Evolutionary conservation across 2,329 filamentous ascomycete genomes (phyloP).

Genomic region (Penicillium sp.): DNA sequence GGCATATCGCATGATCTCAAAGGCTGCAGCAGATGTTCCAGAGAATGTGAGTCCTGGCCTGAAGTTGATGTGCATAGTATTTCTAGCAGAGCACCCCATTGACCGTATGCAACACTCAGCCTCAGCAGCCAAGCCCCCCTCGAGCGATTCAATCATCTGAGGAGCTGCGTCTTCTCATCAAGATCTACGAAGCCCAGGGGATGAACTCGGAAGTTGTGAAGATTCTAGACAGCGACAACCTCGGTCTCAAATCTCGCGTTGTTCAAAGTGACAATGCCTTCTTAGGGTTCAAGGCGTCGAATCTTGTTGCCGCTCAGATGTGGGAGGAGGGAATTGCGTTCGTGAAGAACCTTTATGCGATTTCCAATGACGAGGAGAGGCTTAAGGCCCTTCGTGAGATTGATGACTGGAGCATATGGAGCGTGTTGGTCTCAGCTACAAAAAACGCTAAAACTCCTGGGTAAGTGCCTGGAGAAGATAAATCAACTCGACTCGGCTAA

Average conservation of each 20-base stretch:
- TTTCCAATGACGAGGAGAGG: slow-evolving; percentile 27
- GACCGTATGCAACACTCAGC: slow-evolving; percentile 20
- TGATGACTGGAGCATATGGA: slow-evolving; percentile 45
- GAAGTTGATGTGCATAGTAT: neutral
- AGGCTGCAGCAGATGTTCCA: slow-evolving; percentile 42
- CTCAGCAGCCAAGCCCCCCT: slow-evolving; percentile 35
- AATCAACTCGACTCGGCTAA: neutral
- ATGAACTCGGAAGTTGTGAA: slow-evolving; percentile 36
- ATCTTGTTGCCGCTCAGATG: slow-evolving; percentile 32
- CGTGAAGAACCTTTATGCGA: slow-evolving; percentile 32
- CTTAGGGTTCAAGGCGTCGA: slow-evolving; percentile 33
- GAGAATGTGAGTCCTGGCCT: neutral
- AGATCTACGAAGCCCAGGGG: slow-evolving; percentile 40
- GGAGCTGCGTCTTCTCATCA: slow-evolving; percentile 41
- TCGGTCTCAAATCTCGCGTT: slow-evolving; percentile 39
- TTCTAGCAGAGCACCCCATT: neutral
- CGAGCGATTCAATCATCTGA: slow-evolving; percentile 43
- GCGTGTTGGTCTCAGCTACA: slow-evolving; percentile 33
- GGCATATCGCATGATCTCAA: slow-evolving; percentile 46
- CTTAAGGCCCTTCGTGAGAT: slow-evolving; percentile 30
- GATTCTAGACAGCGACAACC: slow-evolving; percentile 38
- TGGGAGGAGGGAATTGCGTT: slow-evolving; percentile 37
- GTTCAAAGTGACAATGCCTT: slow-evolving; percentile 42
- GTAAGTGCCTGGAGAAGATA: slow-evolving; percentile 22
- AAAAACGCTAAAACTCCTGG: slow-evolving; percentile 26